Base-by-base conservation (phyloP, 1,284 basidiomycete genomes). In the Vanrija sp. region DNA sequence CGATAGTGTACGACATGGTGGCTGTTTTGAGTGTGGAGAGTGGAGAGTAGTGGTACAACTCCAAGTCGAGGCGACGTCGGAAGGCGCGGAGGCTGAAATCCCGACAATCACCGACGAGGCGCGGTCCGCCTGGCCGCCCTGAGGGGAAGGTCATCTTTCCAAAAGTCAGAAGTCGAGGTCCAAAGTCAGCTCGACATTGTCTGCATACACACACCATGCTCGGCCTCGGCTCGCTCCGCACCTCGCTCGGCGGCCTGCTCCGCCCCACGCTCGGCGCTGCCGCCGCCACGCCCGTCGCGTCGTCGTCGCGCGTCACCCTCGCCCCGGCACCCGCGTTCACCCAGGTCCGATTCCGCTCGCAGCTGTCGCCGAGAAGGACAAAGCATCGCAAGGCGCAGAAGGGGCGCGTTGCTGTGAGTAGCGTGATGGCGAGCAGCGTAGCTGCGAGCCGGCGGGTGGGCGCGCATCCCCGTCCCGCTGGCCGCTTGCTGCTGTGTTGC, bases 361-460 rank as follows among this genome's bases (percentile, higher is more conserved):
- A 89, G 64, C 83, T 97, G 12, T 90, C 90, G 0, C 93, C 93
- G 4, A 82, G 85, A 46, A 80, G 85, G 52, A 85, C 89, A 51
- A 87, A 89, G 71, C 87, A 88, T 72, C 79, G 87, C 65, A 92
- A 89, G 73, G 81, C 88, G 31, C 89, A 93, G 76, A 96, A 96
- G 74, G 91, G 90, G 53, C 82, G 85, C 46, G 82, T 93, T 36
- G 86, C 86, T 8, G 84, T 93, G 46, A 86, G 87, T 6, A 84
- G 9, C 36, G 39, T n/a, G n/a, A n/a, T 3, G 38, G 12, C 36
- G n/a, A 37, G 41, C n/a, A 25, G 20, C n/a, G 24, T 42, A 16
- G 20, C 18, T 16, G 14, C 12, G 31, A 6, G 23, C 18, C 3
- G 12, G 18, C 10, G 4, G 18, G 27, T 41, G 15, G n/a, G n/a